A percentile compares a stretch with the other conserved stretches of the same genome.
phyloP scores from a whole-genome alignment of 371 early-diverging fungal species.

The Mucor saturninus region DNA sequence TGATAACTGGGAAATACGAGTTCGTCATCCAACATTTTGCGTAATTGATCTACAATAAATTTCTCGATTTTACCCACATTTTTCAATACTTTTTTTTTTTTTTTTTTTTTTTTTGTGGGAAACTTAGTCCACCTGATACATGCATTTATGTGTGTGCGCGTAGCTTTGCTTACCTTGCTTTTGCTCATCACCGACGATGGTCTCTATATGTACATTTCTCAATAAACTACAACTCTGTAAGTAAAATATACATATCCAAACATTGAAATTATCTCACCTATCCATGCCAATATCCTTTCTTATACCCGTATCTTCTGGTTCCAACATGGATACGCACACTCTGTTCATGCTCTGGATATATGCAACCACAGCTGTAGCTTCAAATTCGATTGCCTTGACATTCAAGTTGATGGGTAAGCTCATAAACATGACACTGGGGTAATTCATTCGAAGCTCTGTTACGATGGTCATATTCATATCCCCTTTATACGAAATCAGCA shows the following conservation, averaged over 20 bases:
- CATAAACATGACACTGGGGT: conserved; percentile 91
- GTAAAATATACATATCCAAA: too few species aligned
- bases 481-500: conserved; percentile 80
- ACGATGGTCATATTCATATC: conserved; percentile 83
- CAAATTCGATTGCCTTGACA: conserved; percentile 84
- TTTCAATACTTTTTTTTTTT: conserved; percentile 66
- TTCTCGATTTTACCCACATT: conserved; percentile 93
- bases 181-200: conserved; percentile 87
- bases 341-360: conserved; percentile 75
- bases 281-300: conserved; percentile 38
- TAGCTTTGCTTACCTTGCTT: conserved; percentile 72
- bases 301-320: conserved; percentile 61
- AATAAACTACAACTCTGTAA: conserved; percentile 56
- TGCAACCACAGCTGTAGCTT: conserved; percentile 87
- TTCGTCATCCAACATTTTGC: conserved; percentile 86
- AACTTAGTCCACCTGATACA: too few species aligned
- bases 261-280: conserved; percentile 27
- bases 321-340: conserved; percentile 89
- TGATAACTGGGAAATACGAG: conserved; percentile 91
- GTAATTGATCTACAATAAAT: conserved; percentile 89
- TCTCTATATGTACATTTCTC: conserved; percentile 80
- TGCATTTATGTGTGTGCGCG: background rate
- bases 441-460: conserved; percentile 90
- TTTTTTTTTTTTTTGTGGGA: too few species aligned
- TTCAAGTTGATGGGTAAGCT: conserved; percentile 85